Percentiles rank a stretch among this genome's conserved stretches.
Conservation (phyloP, 177 flowering plant species). For the Vitis hybrid region DNA sequence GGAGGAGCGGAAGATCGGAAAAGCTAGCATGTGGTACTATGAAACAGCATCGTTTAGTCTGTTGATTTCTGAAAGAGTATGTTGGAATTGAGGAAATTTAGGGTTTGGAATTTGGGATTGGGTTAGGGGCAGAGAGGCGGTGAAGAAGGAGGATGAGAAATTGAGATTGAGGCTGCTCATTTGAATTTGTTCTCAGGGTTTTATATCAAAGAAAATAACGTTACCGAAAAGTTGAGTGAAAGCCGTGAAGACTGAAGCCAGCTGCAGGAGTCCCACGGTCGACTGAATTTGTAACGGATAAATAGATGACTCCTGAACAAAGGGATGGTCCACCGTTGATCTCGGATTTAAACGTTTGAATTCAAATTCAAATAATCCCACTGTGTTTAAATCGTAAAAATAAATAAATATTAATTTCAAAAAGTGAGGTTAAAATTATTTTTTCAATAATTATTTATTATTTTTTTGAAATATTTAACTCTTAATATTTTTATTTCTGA, state of each 20-base stretch:
- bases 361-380: too few species aligned
- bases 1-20: slow-evolving; percentile 32
- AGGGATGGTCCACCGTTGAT: too few species aligned
- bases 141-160: neutral
- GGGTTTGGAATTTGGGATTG: neutral
- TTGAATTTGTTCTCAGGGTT: too few species aligned
- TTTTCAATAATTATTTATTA: too few species aligned
- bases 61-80: neutral
- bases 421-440: too few species aligned
- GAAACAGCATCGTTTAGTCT: slow-evolving; percentile 3
- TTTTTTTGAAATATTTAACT: too few species aligned
- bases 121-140: neutral
- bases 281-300: neutral
- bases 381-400: too few species aligned
- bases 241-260: neutral
- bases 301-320: too few species aligned
- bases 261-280: neutral
- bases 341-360: too few species aligned
- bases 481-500: too few species aligned
- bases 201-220: too few species aligned
- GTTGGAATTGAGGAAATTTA: neutral
- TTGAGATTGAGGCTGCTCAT: neutral
- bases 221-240: neutral
- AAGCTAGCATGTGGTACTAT: neutral
- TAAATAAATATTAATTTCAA: too few species aligned